These are phyloP conservation scores for Protoeuglena noctilucae DNA, from an alignment of 139 green algal genomes.

Conservation along the genomic window DNA sequence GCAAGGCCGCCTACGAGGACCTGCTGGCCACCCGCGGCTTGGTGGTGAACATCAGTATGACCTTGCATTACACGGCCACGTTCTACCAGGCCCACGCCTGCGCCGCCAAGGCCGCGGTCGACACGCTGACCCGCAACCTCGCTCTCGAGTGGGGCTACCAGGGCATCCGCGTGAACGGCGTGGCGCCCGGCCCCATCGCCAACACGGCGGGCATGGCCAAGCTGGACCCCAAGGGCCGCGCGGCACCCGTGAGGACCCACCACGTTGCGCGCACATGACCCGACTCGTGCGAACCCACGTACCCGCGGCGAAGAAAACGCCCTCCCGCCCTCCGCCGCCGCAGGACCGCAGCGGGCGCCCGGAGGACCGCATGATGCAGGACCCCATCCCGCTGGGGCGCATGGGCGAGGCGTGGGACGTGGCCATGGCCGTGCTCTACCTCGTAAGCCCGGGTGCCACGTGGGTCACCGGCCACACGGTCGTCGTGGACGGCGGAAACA, in stretches of 20 bases:
- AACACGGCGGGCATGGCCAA: constrained; percentile 75
- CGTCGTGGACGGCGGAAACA: constrained; percentile 70
- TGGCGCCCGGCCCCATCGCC: constrained; percentile 79
- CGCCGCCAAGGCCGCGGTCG: constrained; percentile 75
- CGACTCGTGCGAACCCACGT: no score
- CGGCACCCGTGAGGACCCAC: constrained; percentile 2
- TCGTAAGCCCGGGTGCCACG: constrained; percentile 36
- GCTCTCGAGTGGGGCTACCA: constrained; percentile 81
- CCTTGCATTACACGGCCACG: constrained; percentile 84
- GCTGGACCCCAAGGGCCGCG: constrained; percentile 42
- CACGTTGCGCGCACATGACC: no score
- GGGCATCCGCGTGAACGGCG: constrained; percentile 64
- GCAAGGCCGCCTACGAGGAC: constrained; percentile 39
- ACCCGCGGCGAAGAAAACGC: not conserved
- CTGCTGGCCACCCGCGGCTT: not conserved
- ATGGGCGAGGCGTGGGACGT: constrained; percentile 79
- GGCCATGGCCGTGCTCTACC: constrained; percentile 60
- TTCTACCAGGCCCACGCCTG: constrained; percentile 82
- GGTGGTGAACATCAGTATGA: constrained; percentile 89
- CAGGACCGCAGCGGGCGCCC: not conserved
- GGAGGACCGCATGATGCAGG: constrained; percentile 12
- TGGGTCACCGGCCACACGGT: constrained; percentile 49
- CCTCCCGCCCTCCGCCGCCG: not conserved
- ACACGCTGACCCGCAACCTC: constrained; percentile 73
- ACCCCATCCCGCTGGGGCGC: constrained; percentile 43